Conservation (phyloP, 331 rosid genomes). For the Erythrophleum ivorense region DNA sequence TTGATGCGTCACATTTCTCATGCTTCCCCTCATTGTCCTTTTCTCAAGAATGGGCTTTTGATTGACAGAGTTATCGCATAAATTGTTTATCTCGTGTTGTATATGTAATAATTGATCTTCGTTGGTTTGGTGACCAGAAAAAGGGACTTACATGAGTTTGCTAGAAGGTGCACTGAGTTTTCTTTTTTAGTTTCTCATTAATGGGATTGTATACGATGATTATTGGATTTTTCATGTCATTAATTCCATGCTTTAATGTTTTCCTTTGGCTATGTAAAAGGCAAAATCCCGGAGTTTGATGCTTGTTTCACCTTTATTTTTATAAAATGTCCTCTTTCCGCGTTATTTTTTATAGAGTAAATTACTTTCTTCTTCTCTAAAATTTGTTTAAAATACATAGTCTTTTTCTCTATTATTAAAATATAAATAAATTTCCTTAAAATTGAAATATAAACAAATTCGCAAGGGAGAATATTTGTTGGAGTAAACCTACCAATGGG, state of each 20-base stretch:
- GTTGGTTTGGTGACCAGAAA: conserved; percentile 40
- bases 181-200: conserved; percentile 39
- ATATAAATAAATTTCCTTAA: too few species aligned
- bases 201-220: conserved; percentile 47
- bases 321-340: neutral
- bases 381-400: too few species aligned
- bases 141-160: conserved; percentile 40
- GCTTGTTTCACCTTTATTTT: neutral
- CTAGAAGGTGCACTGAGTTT: conserved; percentile 45
- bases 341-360: too few species aligned
- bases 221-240: conserved; percentile 40
- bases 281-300: conserved; percentile 2
- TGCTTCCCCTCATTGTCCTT: conserved; percentile 42
- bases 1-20: conserved; percentile 42
- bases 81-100: conserved; percentile 43
- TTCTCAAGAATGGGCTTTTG: too few species aligned
- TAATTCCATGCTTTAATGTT: conserved; percentile 26
- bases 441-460: too few species aligned
- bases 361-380: neutral
- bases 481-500: too few species aligned
- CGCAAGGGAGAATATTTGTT: too few species aligned
- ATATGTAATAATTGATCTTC: conserved; percentile 43
- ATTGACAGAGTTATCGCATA: too few species aligned
- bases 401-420: too few species aligned
- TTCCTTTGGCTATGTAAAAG: conserved; percentile 3